Evolutionary conservation across 192 early-diverging fungal species (phyloP), one percentile per base, ranked within the genome.

Genomic region (Mortierella claussenii): DNA sequence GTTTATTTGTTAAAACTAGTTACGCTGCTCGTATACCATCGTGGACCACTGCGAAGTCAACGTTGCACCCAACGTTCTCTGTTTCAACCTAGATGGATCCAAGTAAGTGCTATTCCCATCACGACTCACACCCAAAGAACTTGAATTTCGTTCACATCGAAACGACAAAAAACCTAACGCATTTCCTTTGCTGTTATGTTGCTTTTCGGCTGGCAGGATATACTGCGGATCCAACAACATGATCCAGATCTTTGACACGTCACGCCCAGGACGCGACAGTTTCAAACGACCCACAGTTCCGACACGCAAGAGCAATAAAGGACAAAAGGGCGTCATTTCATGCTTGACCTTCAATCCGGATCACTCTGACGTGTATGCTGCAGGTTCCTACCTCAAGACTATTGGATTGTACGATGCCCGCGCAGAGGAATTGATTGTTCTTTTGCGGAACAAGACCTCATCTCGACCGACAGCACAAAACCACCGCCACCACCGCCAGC

Each of bases 261-360:
- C 83, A 11, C 81, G 90, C 4, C 90, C 91, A 13, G 92, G 92
- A 2, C 48, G 68, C n/a, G 86, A 85, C 0, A 61, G 82, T 8
- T 52, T 65, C 7, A 82, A 84, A 52, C 48, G 52, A 15, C 67
- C 83, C 1, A 92, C 88, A 13, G 79, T 86, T 2, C 88, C 88
- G 1, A 88, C 81, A 8, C 79, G 90, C 11, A 88, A 87, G 51
- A 90, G 89, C 53, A 84, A 74, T 62, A 82, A 91, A 21, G 93
- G 93, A 0, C 88, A 93, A 65, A 93, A 92, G 51, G 94, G 89
- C 1, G 80, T 94, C 1, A 88, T 96, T 34, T 91, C 94, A 10
- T 87, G 85, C 20, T 45, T 96, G 1, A 84, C 87, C 21, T 91
- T 93, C 61, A 90, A 84, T 45, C 89, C 90, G 0, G 87, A 90